These are phyloP conservation scores for Aspergillus nidulans DNA, from an alignment of 495 filamentous ascomycete genomes.

Conservation along the genomic window DNA sequence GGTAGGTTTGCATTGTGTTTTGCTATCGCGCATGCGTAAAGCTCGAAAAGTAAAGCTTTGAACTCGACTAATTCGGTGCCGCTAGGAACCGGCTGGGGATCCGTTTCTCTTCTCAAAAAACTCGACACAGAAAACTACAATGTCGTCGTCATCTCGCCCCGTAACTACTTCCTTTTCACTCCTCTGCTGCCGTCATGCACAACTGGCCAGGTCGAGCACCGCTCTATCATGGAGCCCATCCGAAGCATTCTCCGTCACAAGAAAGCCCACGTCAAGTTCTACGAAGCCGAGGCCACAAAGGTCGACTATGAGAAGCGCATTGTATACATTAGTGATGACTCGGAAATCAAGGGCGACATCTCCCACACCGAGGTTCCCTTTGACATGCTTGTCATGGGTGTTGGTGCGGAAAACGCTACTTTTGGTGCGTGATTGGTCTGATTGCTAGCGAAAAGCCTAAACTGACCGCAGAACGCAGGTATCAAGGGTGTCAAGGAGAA, in stretches of 20 bases:
- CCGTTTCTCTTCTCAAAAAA: conserved; percentile 95
- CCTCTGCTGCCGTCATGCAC: conserved; percentile 95
- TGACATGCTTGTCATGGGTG: conserved; percentile 96
- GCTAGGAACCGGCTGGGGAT: conserved; percentile 90
- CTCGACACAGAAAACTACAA: conserved; percentile 98
- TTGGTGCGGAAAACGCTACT: conserved; percentile 97
- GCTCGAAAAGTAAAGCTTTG: conserved; percentile 5
- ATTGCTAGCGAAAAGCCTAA: background rate
- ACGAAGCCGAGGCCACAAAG: conserved; percentile 96
- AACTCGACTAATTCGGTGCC: background rate
- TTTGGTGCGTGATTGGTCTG: conserved; percentile 59
- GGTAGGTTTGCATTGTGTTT: conserved; percentile 52
- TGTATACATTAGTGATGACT: conserved; percentile 84
- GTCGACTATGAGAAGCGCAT: conserved; percentile 90
- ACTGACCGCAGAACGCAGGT: conserved; percentile 36
- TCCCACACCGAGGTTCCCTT: conserved; percentile 86
- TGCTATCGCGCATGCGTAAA: background rate
- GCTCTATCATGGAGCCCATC: conserved; percentile 98
- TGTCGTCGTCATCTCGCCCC: conserved; percentile 88
- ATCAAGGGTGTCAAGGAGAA: conserved; percentile 93
- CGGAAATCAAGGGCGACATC: conserved; percentile 83
- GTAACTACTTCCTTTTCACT: conserved; percentile 99
- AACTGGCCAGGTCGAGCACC: conserved; percentile 94
- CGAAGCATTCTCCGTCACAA: conserved; percentile 92
- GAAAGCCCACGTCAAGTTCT: conserved; percentile 86